Evolutionary conservation across 2,329 filamentous ascomycete genomes (phyloP).

Genomic region (Pseudopyricularia javanii): DNA sequence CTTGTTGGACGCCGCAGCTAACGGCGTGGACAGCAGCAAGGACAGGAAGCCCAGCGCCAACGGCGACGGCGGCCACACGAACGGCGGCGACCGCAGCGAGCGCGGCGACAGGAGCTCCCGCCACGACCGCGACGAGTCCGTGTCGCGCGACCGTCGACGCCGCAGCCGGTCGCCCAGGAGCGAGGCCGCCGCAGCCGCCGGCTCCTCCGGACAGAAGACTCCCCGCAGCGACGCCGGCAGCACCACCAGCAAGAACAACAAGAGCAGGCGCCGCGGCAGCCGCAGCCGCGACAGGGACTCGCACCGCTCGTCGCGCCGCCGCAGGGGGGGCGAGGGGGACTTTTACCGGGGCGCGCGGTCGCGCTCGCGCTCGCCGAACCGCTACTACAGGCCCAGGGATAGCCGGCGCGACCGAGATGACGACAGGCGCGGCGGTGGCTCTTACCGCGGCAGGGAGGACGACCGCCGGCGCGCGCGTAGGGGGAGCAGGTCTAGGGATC

Average conservation of each 20-base stretch:
- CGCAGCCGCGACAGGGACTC: slow-evolving; percentile 66
- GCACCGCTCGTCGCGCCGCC: slow-evolving; percentile 60
- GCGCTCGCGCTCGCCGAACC: slow-evolving; percentile 60
- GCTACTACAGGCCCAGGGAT: slow-evolving; percentile 44
- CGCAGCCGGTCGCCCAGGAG: slow-evolving; percentile 22
- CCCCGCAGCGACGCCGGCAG: slow-evolving; percentile 46
- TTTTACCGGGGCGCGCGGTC: slow-evolving; percentile 60
- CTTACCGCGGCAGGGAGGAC: slow-evolving; percentile 23
- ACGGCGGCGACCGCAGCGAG: slow-evolving; percentile 36
- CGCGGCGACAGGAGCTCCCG: slow-evolving; percentile 20
- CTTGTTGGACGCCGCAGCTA: slow-evolving; percentile 67
- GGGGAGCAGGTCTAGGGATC: slow-evolving; percentile 28
- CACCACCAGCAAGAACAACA: slow-evolving; percentile 15
- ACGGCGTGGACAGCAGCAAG: slow-evolving; percentile 38
- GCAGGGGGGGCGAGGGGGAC: slow-evolving; percentile 59
- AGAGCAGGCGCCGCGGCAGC: slow-evolving; percentile 64
- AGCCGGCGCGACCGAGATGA: slow-evolving; percentile 26
- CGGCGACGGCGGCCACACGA: slow-evolving; percentile 42
- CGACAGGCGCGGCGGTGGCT: slow-evolving; percentile 30
- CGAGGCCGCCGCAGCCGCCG: slow-evolving; percentile 43
- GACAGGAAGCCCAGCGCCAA: slow-evolving; percentile 36
- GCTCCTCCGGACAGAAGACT: slow-evolving; percentile 43
- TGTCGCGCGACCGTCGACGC: slow-evolving; percentile 27
- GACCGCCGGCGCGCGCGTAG: slow-evolving; percentile 32
- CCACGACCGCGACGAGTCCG: slow-evolving; percentile 9